These are phyloP conservation scores for Chloris gayana DNA, from an alignment of 176 grass and related monocot genomes.

Conservation along the genomic window DNA sequence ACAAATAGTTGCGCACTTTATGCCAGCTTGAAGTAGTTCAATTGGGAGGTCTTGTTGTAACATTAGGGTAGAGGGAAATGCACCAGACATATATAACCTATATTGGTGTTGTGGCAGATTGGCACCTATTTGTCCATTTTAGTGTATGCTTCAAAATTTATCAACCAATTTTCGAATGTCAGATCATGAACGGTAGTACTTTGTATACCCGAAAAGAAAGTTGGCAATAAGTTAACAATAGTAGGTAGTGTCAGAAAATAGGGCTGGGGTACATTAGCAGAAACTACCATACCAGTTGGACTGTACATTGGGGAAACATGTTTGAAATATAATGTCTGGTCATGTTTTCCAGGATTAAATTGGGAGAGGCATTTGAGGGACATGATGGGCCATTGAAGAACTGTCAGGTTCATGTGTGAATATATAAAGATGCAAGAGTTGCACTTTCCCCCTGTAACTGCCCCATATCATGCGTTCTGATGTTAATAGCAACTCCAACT, in stretches of 20 bases:
- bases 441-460: not conserved
- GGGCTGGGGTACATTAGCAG: not conserved
- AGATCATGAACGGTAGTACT: not conserved
- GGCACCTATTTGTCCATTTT: not conserved
- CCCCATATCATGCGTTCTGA: not conserved
- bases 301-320: not conserved
- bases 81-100: not conserved
- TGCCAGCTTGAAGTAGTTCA: slow-evolving; percentile 17
- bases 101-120: not conserved
- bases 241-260: too few relatives aligned
- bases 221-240: not conserved
- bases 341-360: not conserved
- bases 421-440: not conserved
- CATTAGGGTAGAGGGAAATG: not conserved
- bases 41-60: not conserved
- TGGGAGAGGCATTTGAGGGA: not conserved
- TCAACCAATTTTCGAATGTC: not conserved
- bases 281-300: not conserved
- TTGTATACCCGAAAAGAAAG: not conserved
- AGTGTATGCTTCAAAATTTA: not conserved
- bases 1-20: too few relatives aligned
- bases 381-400: not conserved
- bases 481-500: not conserved
- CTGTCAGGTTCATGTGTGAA: not conserved
- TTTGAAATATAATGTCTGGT: not conserved